A percentile compares a stretch with the other conserved stretches of the same genome.
Conservation (phyloP, 768 basidiomycete species). For the Termitomyces sp. region DNA sequence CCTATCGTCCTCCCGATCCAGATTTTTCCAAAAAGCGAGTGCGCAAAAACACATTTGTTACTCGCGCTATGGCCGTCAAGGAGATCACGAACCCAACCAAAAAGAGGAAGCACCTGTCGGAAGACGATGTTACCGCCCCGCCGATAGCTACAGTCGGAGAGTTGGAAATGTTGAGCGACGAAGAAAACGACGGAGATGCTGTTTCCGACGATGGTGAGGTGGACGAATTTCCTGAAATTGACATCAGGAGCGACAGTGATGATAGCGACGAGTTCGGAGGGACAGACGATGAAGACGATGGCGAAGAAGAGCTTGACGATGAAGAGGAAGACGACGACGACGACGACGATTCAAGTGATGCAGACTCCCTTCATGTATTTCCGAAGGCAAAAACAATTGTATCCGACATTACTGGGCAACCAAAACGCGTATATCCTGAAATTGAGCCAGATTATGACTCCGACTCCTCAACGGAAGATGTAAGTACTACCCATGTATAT, state of each 20-base stretch:
- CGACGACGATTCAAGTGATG: conserved; percentile 39
- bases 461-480: conserved; percentile 90
- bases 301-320: conserved; percentile 25
- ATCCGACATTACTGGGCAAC: conserved; percentile 80
- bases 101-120: conserved; percentile 55
- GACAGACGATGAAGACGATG: conserved; percentile 26
- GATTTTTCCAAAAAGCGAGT: conserved; percentile 16
- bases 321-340: conserved; percentile 34
- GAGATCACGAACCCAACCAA: conserved; percentile 31
- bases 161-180: conserved; percentile 73
- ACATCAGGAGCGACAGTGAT: conserved; percentile 46
- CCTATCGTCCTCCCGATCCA: conserved; percentile 19
- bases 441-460: conserved; percentile 90
- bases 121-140: conserved; percentile 28
- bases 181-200: conserved; percentile 46
- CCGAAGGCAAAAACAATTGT: conserved; percentile 65
- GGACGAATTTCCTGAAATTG: conserved; percentile 73
- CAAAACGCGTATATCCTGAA: conserved; percentile 78
- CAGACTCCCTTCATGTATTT: conserved; percentile 42
- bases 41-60: not conserved
- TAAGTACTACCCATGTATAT: conserved; percentile 30
- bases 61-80: conserved; percentile 30
- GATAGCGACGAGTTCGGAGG: not conserved
- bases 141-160: conserved; percentile 35
- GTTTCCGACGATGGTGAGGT: conserved; percentile 53